A percentile compares a stretch with the other conserved stretches of the same genome.
phyloP scores from a whole-genome alignment of 352 stramenopile genomes.

The Phytopythium helicoides region DNA sequence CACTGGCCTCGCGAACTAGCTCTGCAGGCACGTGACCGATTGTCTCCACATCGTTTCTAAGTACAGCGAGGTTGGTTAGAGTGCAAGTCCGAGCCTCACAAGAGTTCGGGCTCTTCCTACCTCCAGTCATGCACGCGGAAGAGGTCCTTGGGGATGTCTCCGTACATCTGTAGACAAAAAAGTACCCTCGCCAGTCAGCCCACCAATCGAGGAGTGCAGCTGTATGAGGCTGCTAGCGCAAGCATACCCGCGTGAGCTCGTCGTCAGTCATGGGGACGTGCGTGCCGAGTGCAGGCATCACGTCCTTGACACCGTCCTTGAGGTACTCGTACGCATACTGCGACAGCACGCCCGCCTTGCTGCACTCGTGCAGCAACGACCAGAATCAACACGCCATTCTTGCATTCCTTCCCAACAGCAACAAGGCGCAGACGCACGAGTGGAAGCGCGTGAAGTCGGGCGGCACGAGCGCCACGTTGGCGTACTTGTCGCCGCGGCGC shows the following conservation, averaged over 20 bases:
- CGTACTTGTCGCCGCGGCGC: slow-evolving; percentile 39
- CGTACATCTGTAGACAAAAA: slow-evolving; percentile 89
- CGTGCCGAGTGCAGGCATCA: slow-evolving; percentile 95
- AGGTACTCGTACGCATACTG: slow-evolving; percentile 93
- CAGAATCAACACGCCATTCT: not conserved
- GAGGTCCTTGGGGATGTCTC: slow-evolving; percentile 77
- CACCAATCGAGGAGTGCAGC: too few species aligned
- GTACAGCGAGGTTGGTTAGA: too few species aligned
- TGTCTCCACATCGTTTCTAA: slow-evolving; percentile 94
- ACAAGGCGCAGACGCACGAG: slow-evolving; percentile 54
- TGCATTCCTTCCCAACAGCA: not conserved
- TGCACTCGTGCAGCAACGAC: slow-evolving; percentile 17
- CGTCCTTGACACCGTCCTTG: slow-evolving; percentile 76
- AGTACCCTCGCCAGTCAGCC: slow-evolving; percentile 1
- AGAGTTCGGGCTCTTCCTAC: too few species aligned
- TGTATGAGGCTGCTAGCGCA: not conserved
- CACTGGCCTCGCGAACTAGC: slow-evolving; percentile 91
- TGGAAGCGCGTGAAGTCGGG: slow-evolving; percentile 97
- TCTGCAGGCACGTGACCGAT: slow-evolving; percentile 93
- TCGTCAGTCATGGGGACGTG: slow-evolving; percentile 95
- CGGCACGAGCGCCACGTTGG: slow-evolving; percentile 90
- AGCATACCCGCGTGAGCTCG: slow-evolving; percentile 82
- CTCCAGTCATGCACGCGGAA: slow-evolving; percentile 97
- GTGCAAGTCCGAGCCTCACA: too few species aligned
- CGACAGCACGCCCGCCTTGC: slow-evolving; percentile 91